Percentiles rank a stretch among this genome's conserved stretches.
Conservation (phyloP, 2,329 filamentous ascomycete genomes). For the Aspergillus amoenus region DNA sequence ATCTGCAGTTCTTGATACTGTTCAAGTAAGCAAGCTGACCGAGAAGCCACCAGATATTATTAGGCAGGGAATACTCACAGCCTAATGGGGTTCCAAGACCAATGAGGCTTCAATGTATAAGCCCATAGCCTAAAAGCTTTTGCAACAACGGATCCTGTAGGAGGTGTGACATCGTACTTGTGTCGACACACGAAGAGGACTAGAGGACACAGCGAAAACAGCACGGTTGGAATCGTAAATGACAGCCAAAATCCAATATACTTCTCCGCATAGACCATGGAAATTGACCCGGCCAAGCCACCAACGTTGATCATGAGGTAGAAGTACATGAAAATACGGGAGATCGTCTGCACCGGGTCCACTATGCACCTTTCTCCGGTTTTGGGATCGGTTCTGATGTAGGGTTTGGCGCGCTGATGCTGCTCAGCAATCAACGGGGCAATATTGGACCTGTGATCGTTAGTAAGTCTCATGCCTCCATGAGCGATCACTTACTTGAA, state of each 20-base stretch:
- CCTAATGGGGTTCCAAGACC: conserved; percentile 59
- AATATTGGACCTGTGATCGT: conserved; percentile 58
- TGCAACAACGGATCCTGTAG: conserved; percentile 69
- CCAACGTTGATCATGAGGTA: conserved; percentile 72
- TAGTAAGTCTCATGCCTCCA: background rate
- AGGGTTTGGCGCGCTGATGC: conserved; percentile 59
- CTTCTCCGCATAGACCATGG: conserved; percentile 72
- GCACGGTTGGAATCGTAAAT: conserved; percentile 62
- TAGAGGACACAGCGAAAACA: conserved; percentile 63
- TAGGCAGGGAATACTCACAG: conserved; percentile 18
- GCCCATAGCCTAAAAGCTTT: conserved; percentile 64
- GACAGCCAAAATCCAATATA: conserved; percentile 67
- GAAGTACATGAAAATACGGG: conserved; percentile 69
- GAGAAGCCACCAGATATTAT: background rate
- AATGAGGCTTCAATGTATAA: conserved; percentile 62
- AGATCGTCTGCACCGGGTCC: conserved; percentile 67
- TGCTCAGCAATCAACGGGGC: conserved; percentile 70
- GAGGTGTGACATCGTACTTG: conserved; percentile 64
- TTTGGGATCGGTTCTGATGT: conserved; percentile 52
- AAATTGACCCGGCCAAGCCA: conserved; percentile 59
- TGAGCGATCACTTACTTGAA: conserved; percentile 57
- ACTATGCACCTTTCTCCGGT: conserved; percentile 67
- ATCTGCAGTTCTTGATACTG: conserved; percentile 22
- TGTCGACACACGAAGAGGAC: conserved; percentile 61
- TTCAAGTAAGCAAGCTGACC: conserved; percentile 3